Evolutionary conservation across 2,329 filamentous ascomycete species (phyloP), one percentile per base, ranked within the genome.

Genomic region (Colletotrichum eleusines): DNA sequence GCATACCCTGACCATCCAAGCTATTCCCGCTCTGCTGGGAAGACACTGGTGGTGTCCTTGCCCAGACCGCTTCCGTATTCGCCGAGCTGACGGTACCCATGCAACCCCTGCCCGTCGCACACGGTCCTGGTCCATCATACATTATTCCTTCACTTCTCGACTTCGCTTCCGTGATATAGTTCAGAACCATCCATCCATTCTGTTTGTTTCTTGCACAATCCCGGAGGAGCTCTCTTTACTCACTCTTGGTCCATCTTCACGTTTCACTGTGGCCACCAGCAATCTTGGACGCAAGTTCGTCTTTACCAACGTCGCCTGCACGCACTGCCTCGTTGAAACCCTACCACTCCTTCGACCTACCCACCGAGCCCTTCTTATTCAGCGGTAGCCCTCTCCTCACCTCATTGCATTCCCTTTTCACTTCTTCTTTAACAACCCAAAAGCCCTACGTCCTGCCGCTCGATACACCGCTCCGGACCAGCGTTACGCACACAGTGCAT

Each of bases 31-130:
- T 61, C 66, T 72, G 50, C 69, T 69, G 69, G 69, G 70, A 61
- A 65, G 48, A 57, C 46, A 40, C 66, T 59, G 70, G 71, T 70
- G 50, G n/a, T n/a, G n/a, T n/a, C 70, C 70, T 71, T 71, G 70
- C 70, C 66, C 70, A 66, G 70, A 70, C 70, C 70, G 68, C 62
- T 66, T 66, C 66, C 62, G 70, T 72, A 63, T 71, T 66, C 68
- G 68, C 70, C 67, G 66, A 72, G 62, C 66, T 70, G 59, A 70
- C 67, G 67, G 70, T 57, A 55, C 57, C 62, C 40, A 71, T 62
- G 66, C 66, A 72, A 71, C 70, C 57, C 70, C 42, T 70, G 67
- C 57, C 35, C 70, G 38, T 46, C 42, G 40, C 46, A 57, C 70
- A 58, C 62, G 61, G 61, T 50, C 66, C 66, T 72, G 61, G 44